These are phyloP conservation scores for Telopea speciosissima DNA, from an alignment of 177 flowering plant species.

Conservation along the genomic window DNA sequence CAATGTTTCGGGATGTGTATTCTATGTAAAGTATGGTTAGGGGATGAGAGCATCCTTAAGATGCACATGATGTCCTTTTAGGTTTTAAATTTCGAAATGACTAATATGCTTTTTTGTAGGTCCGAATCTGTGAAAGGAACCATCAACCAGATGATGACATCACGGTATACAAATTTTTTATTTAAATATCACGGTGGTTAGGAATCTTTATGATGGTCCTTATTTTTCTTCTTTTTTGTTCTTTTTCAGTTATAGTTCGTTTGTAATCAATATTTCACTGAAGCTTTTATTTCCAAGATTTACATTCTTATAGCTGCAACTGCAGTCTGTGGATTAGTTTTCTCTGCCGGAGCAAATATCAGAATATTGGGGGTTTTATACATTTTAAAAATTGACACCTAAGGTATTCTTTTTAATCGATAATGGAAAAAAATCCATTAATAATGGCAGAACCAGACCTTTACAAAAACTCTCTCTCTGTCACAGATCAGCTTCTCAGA, in stretches of 20 bases:
- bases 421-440: too few species aligned
- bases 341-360: too few species aligned
- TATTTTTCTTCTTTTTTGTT: background rate
- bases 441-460: too few species aligned
- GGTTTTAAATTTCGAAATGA: background rate
- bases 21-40: background rate
- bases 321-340: too few species aligned
- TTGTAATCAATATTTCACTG: background rate
- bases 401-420: too few species aligned
- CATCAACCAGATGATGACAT: slow-evolving; percentile 81
- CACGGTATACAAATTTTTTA: slow-evolving; percentile 43
- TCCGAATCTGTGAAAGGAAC: slow-evolving; percentile 87
- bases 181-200: background rate
- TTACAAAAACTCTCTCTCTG: too few species aligned
- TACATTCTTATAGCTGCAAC: too few species aligned
- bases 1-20: background rate
- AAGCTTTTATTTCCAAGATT: too few species aligned
- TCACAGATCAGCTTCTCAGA: too few species aligned
- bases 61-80: background rate
- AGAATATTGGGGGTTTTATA: too few species aligned
- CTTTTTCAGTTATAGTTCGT: background rate
- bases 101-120: slow-evolving; percentile 37
- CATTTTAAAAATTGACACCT: too few species aligned
- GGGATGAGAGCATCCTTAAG: background rate
- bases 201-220: background rate